Evolutionary conservation across 306 rosid species (phyloP).

Genomic region (Corylus americana): DNA sequence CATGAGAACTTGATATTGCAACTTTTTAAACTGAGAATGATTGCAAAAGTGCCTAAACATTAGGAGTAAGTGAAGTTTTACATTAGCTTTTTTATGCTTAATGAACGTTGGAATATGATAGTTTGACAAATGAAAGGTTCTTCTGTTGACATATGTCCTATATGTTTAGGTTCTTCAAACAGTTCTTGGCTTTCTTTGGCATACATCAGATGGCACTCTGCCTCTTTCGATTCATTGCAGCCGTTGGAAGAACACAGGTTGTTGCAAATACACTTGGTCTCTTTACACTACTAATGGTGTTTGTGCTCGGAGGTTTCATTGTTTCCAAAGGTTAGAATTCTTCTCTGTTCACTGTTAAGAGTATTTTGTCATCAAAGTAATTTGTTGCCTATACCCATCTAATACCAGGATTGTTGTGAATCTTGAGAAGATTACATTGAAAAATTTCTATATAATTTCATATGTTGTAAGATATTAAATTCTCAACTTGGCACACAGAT

Average conservation of each 20-base stretch:
- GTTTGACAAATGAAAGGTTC: background rate
- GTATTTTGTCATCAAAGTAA: background rate
- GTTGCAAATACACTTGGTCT: constrained; percentile 49
- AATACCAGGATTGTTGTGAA: background rate
- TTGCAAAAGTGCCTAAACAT: too few species aligned
- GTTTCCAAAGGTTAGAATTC: constrained; percentile 44
- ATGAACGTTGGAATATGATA: background rate
- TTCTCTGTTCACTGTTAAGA: background rate
- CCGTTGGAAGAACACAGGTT: constrained; percentile 53
- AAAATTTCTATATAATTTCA: background rate
- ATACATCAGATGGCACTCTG: constrained; percentile 70
- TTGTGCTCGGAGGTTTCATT: constrained; percentile 65
- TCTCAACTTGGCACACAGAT: constrained; percentile 37
- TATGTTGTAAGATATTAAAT: background rate
- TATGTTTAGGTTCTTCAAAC: constrained; percentile 53
- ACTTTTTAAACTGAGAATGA: too few species aligned
- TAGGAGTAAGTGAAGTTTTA: too few species aligned
- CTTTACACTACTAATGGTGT: constrained; percentile 43
- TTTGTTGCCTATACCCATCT: background rate
- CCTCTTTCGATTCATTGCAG: constrained; percentile 61
- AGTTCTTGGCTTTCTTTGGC: constrained; percentile 50
- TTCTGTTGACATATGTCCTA: background rate
- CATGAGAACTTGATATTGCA: too few species aligned
- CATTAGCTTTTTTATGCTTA: background rate
- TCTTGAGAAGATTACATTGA: background rate